Evolutionary conservation across 192 early-diverging fungal genomes (phyloP), one percentile per base, ranked within the genome.

Genomic region (Diversispora eburnea): DNA sequence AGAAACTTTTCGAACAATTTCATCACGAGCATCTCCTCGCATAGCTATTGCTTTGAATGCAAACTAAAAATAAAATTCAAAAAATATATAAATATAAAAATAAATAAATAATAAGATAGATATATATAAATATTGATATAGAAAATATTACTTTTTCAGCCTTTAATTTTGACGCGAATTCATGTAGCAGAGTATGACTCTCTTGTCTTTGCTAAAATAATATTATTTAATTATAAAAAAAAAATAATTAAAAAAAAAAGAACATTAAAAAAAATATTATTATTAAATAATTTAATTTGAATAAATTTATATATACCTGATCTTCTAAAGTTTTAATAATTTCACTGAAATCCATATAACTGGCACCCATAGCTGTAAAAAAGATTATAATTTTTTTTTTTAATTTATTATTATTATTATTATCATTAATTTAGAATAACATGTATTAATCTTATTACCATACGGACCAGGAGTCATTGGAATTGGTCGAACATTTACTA

Each of bases 11-110:
- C 79, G 76, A n/a, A 84, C 81, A 57, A 91, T 67, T 62, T 90
- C 89, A 43, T 82, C 78, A 19, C 85, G 78, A 8, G 90, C 76
- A 76, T 91, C 90, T 3, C 90, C 90, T 17, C 81, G 67, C 77
- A 86, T 86, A 2, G 88, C 79, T 64, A 88, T 78, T 12, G 86
- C 85, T 71, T 81, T 77, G 49, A 79, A 83, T 5, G 75, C 75
- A 63, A 83, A 77, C 81, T 83, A 58, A 52, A 33, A 8, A 48
- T 15, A 33, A 33, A 1, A 33, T 33, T 33, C 25, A 5, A 5
- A 51, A 2, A 12, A 51, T n/a, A 13, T 12, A 12, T 3, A n/a
- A 66, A 57, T 69, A 39, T 7, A 39, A 56, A 33, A 33, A 81
- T 33, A 43, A 12, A 12, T 15, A 45, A 54, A 15, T 48, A 52